Conservation (phyloP, 177 flowering plant genomes). For the Vitis hybrid region DNA sequence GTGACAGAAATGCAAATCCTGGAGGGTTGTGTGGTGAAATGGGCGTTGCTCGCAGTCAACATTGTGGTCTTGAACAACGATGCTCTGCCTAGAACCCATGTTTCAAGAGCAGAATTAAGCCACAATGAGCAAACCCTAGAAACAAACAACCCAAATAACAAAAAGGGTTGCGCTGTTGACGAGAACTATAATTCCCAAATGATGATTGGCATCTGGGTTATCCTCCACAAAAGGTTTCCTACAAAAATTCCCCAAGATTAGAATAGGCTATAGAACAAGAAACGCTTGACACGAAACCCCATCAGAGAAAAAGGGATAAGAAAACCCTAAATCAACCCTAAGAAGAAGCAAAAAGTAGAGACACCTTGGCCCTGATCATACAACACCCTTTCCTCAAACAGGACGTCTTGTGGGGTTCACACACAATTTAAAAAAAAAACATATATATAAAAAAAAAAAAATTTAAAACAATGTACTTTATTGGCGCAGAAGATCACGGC, state of each 20-base stretch:
- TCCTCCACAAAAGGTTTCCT: conserved; percentile 3
- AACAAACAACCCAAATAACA: not conserved
- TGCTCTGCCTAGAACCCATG: conserved; percentile 13
- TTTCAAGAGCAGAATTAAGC: conserved; percentile 1
- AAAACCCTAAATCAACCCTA: conserved; percentile 15
- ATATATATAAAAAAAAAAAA: not conserved
- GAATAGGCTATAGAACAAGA: conserved; percentile 17
- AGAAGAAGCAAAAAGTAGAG: conserved; percentile 19
- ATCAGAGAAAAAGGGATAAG: conserved; percentile 4
- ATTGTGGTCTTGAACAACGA: conserved; percentile 3
- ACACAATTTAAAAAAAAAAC: not conserved
- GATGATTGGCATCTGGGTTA: not conserved
- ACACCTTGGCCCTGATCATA: conserved; percentile 7
- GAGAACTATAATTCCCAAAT: not conserved
- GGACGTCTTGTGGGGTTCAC: conserved; percentile 12
- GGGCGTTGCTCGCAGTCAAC: conserved; percentile 20
- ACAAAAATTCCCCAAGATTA: conserved; percentile 11
- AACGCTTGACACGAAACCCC: not conserved
- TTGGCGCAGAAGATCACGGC: conserved; percentile 10
- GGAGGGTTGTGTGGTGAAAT: conserved; percentile 16
- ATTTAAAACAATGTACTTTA: not conserved
- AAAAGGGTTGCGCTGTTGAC: not conserved
- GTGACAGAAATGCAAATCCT: not conserved
- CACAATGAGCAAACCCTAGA: conserved; percentile 10
- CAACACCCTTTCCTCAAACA: conserved; percentile 11